Base-by-base conservation (phyloP, 2,329 filamentous ascomycete genomes). In the Cladosporium sp. region DNA sequence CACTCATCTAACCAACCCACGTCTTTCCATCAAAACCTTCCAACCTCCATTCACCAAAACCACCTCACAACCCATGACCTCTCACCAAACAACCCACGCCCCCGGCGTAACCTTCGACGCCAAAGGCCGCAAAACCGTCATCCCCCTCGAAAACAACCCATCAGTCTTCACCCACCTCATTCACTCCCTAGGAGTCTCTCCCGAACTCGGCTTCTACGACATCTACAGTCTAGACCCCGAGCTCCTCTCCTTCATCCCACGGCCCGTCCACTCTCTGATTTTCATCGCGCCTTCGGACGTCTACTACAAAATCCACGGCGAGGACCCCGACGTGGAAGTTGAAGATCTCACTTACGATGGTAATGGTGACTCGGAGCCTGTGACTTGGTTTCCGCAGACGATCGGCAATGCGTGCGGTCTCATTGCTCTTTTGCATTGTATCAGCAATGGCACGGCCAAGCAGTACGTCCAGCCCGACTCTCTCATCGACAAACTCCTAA, bases 371-470 rank as follows among this genome's bases (percentile, higher is more conserved):
- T 55, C 67, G 2, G 78, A 82, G 51, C 76, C 78, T 0, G 72
- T 80, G 4, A 64, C 81, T 18, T 83, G 78, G 78, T 80, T 79
- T 62, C 73, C 71, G 53, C 79, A 83, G 56, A 82, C 76, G 1
- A 80, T 82, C 50, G 71, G 74, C 13, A 69, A 82, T 57, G 76
- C 78, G 0, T 83, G 80, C 57, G 80, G 79, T 0, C 67, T 77
- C n/a, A 80, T 82, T 53, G 78, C 74, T 2, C 62, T 82, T 1
- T 62, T 82, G 2, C 79, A 83, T 59, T 70, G 71, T 52, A 57
- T 80, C 18, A 67, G 71, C 41, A 83, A 82, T 58, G 72, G 75
- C 13, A 63, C 68, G 2, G 72, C 70, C 3, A 62, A 62, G 18
- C 59, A 68, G 12, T 69, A 70, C 52, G 69, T 82, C 50, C 50